Percentiles rank a stretch among this genome's conserved stretches.
Evolutionary conservation across 441 rosid genomes (phyloP).

Genomic region (Bocquillonia castaneifolia): DNA sequence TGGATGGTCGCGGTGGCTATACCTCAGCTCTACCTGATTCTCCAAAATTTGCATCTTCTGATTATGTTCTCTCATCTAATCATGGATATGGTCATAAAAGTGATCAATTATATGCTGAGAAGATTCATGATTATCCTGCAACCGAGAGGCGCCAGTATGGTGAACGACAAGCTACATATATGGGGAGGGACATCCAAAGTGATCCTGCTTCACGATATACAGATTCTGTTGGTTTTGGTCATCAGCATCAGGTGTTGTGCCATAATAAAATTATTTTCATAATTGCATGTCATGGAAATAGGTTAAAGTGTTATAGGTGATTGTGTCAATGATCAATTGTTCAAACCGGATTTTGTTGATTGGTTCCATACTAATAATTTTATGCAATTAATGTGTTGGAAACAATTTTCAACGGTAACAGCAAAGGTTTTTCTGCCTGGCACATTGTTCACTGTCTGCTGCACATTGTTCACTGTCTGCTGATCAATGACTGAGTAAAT

Average conservation of each 20-base stretch:
- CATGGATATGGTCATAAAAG: conserved; percentile 71
- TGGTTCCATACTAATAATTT: neutral
- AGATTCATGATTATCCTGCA: conserved; percentile 64
- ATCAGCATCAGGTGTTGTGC: conserved; percentile 63
- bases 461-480: neutral
- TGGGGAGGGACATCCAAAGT: conserved; percentile 71
- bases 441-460: neutral
- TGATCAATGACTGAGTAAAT: neutral
- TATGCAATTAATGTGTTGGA: neutral
- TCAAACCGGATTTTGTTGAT: conserved; percentile 4
- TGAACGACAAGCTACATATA: conserved; percentile 61
- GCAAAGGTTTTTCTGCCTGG: neutral
- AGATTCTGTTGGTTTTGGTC: conserved; percentile 65
- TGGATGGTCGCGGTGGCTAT: conserved; percentile 72
- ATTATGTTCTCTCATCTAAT: conserved; percentile 59
- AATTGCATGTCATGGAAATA: neutral
- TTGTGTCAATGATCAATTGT: neutral
- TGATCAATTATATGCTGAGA: conserved; percentile 70
- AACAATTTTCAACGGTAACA: neutral
- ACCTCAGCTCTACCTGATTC: conserved; percentile 62
- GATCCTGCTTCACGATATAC: conserved; percentile 64
- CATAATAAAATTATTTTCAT: neutral
- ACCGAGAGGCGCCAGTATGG: conserved; percentile 72
- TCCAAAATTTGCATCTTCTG: conserved; percentile 70
- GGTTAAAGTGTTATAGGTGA: neutral